Evolutionary conservation across 352 stramenopile genomes (phyloP).

Genomic region (Aphanomyces cochlioides): DNA sequence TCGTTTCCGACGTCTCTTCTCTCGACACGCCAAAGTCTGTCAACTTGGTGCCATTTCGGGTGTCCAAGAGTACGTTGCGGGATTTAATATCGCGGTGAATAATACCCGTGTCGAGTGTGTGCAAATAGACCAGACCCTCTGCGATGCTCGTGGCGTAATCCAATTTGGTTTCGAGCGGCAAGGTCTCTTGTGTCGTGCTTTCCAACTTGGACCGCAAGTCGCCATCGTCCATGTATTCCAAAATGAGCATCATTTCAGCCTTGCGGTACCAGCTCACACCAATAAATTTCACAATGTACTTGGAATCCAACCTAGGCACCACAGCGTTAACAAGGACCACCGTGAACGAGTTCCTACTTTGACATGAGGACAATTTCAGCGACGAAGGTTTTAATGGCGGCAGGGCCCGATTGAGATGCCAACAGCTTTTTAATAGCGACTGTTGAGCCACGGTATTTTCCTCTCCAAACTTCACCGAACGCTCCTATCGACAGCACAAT

Average conservation of each 20-base stretch:
- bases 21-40: conserved; percentile 22
- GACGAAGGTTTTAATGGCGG: conserved; percentile 42
- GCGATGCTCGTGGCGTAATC: not conserved
- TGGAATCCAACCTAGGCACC: conserved; percentile 35
- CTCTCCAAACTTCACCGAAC: conserved; percentile 73
- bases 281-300: conserved; percentile 41
- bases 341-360: not conserved
- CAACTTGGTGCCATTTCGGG: conserved; percentile 13
- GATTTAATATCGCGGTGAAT: conserved; percentile 26
- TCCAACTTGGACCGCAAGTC: conserved; percentile 41
- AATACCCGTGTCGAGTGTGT: not conserved
- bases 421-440: conserved; percentile 72
- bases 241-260: conserved; percentile 38
- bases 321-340: not conserved
- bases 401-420: conserved; percentile 20
- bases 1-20: conserved; percentile 13
- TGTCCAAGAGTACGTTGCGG: conserved; percentile 21
- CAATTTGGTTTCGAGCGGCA: not conserved
- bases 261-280: conserved; percentile 50
- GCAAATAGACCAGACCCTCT: conserved; percentile 12
- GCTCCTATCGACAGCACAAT: conserved; percentile 36
- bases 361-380: conserved; percentile 50
- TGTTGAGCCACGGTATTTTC: conserved; percentile 64
- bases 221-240: conserved; percentile 45
- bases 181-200: not conserved